Conservation (phyloP, 73 alveolate species). For the Tetrahymena malaccensis region DNA sequence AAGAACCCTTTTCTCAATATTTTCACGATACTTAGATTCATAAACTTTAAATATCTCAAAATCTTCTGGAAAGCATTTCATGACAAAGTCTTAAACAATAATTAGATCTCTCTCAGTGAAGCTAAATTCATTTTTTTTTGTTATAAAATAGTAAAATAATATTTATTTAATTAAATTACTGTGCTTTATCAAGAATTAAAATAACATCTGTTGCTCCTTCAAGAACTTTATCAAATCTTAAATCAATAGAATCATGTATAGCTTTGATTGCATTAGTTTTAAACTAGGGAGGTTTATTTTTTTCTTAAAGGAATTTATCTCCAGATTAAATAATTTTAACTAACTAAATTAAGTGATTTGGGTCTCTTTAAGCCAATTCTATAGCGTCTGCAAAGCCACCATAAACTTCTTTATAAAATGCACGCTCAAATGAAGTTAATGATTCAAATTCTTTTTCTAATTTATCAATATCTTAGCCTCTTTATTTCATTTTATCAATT, state of each 20-base stretch:
- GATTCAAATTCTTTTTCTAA: background rate
- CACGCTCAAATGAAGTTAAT: background rate
- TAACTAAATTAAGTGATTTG: background rate
- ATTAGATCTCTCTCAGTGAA: background rate
- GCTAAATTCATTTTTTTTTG: background rate
- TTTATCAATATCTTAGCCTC: background rate
- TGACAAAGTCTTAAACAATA: background rate
- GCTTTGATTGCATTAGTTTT: background rate
- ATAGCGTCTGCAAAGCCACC: background rate
- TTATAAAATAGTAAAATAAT: background rate
- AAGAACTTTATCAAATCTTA: background rate
- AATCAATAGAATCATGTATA: background rate
- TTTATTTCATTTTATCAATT: background rate
- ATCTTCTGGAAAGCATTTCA: background rate
- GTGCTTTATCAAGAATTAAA: background rate
- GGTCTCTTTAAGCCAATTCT: background rate
- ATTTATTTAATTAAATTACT: background rate
- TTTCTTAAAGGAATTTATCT: background rate
- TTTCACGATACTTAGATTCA: background rate
- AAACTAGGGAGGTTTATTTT: background rate
- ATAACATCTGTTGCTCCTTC: background rate
- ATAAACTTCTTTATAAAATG: background rate
- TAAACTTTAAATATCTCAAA: background rate
- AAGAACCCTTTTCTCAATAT: background rate
- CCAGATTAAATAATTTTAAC: background rate